These are phyloP conservation scores for Vinca minor DNA, from an alignment of 257 asterid species.

Conservation along the genomic window DNA sequence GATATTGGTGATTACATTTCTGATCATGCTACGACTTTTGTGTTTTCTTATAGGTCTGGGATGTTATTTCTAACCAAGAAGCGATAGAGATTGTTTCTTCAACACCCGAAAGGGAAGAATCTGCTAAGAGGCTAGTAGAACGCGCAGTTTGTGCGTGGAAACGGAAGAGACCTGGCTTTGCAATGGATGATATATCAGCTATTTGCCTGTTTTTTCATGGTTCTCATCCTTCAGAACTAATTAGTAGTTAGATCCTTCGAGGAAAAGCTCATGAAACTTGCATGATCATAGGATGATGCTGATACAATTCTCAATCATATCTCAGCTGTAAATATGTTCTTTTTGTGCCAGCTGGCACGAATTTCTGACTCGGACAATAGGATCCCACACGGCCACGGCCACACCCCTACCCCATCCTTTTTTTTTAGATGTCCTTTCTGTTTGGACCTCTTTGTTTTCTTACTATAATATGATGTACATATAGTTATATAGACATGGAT, in stretches of 20 bases:
- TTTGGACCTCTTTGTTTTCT: too few species aligned
- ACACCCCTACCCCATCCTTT: too few species aligned
- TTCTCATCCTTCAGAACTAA: constrained; percentile 10
- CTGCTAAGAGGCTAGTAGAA: constrained; percentile 60
- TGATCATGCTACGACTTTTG: not conserved
- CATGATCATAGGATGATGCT: too few species aligned
- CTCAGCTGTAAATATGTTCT: not conserved
- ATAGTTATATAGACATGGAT: not conserved
- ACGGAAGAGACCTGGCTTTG: constrained; percentile 38
- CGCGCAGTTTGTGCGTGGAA: constrained; percentile 59
- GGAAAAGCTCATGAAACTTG: too few species aligned
- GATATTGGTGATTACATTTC: too few species aligned
- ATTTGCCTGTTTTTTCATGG: constrained; percentile 59
- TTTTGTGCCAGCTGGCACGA: too few species aligned
- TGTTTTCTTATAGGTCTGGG: constrained; percentile 56
- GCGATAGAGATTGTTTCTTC: constrained; percentile 56
- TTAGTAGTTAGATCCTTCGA: too few species aligned
- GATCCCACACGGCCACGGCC: too few species aligned
- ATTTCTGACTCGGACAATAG: too few species aligned
- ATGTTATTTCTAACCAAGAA: constrained; percentile 66
- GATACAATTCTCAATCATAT: too few species aligned
- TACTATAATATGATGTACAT: not conserved
- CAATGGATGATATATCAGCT: constrained; percentile 70
- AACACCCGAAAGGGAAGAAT: constrained; percentile 34
- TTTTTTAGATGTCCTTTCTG: too few species aligned